A percentile compares a stretch with the other conserved stretches of the same genome.
Conservation (phyloP, 2,329 filamentous ascomycete genomes). For the Cladosporium sphaerospermum region DNA sequence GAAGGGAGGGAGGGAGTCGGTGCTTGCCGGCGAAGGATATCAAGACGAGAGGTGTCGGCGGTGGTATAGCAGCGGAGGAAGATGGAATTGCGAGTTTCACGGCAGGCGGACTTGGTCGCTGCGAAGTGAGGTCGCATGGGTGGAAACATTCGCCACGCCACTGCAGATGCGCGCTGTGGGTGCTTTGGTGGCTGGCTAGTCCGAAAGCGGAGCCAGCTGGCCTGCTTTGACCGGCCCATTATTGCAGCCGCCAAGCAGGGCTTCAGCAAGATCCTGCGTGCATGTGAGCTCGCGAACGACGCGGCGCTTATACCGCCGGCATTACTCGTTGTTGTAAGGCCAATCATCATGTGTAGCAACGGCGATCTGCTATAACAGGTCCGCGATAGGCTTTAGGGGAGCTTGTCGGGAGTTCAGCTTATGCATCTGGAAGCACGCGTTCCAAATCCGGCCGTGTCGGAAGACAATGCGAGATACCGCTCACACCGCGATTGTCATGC, state of each 20-base stretch:
- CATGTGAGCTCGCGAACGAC: background rate
- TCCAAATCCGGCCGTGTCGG: background rate
- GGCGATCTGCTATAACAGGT: background rate
- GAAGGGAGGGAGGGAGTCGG: background rate
- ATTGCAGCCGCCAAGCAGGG: background rate
- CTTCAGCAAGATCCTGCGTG: background rate
- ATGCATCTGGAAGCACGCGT: background rate
- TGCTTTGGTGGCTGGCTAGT: background rate
- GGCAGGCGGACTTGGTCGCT: background rate
- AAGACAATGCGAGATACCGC: background rate
- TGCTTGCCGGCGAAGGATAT: background rate
- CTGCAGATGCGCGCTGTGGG: background rate
- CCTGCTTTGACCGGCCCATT: background rate
- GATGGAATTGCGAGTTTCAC: no score
- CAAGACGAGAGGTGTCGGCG: background rate
- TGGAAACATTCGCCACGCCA: background rate
- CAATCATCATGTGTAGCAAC: background rate
- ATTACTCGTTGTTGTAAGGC: background rate
- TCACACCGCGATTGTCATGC: no score
- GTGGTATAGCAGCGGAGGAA: background rate
- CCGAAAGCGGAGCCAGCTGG: background rate
- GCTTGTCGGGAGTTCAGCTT: background rate
- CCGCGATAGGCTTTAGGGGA: background rate
- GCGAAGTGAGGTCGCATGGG: background rate
- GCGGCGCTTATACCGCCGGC: constrained; percentile 3